phyloP scores from a whole-genome alignment of 2,329 filamentous ascomycete species.

The Phoma sp. region DNA sequence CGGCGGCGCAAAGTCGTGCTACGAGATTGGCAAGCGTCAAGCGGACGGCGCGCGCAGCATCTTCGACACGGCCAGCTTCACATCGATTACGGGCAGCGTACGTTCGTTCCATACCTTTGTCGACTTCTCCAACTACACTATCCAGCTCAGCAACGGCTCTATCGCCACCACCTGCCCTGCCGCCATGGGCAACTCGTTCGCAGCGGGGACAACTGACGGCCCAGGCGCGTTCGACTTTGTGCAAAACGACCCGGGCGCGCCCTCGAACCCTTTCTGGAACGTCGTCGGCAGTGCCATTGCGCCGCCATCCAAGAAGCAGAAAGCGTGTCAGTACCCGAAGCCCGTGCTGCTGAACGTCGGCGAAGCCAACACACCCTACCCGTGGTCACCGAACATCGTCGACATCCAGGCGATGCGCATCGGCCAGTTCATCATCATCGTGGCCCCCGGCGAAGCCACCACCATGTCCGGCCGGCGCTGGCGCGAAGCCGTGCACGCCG shows the following conservation, averaged over 20 bases:
- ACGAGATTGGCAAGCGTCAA: conserved; percentile 77
- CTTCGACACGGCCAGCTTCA: conserved; percentile 60
- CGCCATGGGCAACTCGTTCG: conserved; percentile 89
- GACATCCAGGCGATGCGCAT: conserved; percentile 86
- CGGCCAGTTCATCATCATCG: conserved; percentile 82
- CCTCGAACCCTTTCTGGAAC: conserved; percentile 80
- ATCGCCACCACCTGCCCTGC: conserved; percentile 79
- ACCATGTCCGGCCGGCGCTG: conserved; percentile 92
- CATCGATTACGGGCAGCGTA: conserved; percentile 67
- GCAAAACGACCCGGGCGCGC: conserved; percentile 78
- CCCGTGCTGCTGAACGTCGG: conserved; percentile 89
- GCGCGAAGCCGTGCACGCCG: conserved; percentile 59
- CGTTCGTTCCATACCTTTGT: conserved; percentile 86
- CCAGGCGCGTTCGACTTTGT: conserved; percentile 93
- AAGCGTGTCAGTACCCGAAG: conserved; percentile 79
- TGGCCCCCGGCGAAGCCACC: conserved; percentile 85
- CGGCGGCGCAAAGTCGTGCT: conserved; percentile 70
- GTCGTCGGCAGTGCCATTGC: conserved; percentile 76
- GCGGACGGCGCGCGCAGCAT: conserved; percentile 65
- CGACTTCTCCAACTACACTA: conserved; percentile 78
- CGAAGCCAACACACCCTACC: conserved; percentile 76
- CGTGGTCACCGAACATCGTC: conserved; percentile 90
- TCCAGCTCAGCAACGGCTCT: conserved; percentile 75
- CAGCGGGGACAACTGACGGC: conserved; percentile 89
- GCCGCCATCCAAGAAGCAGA: conserved; percentile 71